Evolutionary conservation across 2,329 filamentous ascomycete species (phyloP), one percentile per base, ranked within the genome.

Genomic region (Pseudogymnoascus sp.): DNA sequence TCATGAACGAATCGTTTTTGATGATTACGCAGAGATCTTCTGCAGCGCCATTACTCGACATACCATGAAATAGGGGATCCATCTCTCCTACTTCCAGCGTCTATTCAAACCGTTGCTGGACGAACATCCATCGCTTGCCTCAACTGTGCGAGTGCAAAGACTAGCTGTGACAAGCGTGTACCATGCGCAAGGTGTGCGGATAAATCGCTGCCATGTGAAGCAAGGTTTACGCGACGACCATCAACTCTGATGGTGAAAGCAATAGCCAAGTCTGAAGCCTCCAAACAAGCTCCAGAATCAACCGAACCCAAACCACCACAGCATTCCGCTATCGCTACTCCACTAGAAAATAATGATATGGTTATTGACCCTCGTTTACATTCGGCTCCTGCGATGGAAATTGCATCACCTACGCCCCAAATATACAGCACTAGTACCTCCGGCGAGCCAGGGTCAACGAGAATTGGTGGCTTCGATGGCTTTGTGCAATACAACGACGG

Each of bases 1-100:
- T 16, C 43, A 49, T 49, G 43, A 38, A 16, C 21, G 18, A 31
- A 59, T 36, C 14, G 16, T 59, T 21, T 40, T 60, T 18, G 21
- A 60, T 59, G 42, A 31, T 42, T 56, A 3, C 59, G 43, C 14
- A 66, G 81, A 66, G 81, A 83, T 63, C 74, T 84, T 6, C 74
- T 83, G 3, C 78, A 80, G 67, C 74, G 80, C 68, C 80, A 83
- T 63, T 76, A 81, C 63, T 75, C 76, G 3, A 82, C 79, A 28
- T 83, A 82, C 65, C 81, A 83, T 72, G 78, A 82, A 69, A 75
- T 75, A 5, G 75, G 76, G 68, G 78, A 80, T 61, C 76, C 78
- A 0, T 77, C 78, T 74, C 78, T 80, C 49, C 74, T 77, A 2
- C 68, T 76, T 8, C 75, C 78, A 0, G 79, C 77, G 12, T 76